Evolutionary conservation across 1,284 basidiomycete species (phyloP).

Genomic region (Tilletia walkeri): DNA sequence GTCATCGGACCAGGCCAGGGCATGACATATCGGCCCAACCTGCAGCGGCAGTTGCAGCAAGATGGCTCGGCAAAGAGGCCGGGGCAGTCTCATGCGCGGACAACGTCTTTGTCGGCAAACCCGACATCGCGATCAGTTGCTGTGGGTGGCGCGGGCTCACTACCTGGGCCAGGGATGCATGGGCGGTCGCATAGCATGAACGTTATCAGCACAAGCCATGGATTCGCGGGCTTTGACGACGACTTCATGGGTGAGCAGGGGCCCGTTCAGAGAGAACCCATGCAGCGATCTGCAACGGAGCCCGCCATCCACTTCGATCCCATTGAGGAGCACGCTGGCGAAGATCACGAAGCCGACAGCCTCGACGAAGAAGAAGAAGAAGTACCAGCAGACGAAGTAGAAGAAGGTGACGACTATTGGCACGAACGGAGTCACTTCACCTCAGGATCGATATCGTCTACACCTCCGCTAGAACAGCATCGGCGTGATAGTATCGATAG

Average conservation of each 20-base stretch:
- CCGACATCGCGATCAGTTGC: background rate
- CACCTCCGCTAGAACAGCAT: background rate
- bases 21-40: background rate
- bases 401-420: background rate
- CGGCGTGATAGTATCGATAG: background rate
- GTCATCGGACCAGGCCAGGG: slow-evolving; percentile 10
- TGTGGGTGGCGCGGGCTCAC: background rate
- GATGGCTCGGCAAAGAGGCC: too few relatives aligned
- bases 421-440: background rate
- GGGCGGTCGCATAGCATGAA: background rate
- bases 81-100: background rate
- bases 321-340: slow-evolving; percentile 1
- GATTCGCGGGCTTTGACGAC: background rate
- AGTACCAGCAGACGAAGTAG: background rate
- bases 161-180: background rate
- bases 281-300: slow-evolving; percentile 3
- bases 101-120: background rate
- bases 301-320: slow-evolving; percentile 9
- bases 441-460: background rate
- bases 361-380: background rate
- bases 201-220: background rate
- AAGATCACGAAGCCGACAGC: background rate
- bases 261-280: background rate
- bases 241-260: slow-evolving; percentile 8
- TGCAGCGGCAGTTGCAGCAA: too few relatives aligned